Evolutionary conservation across 2,329 filamentous ascomycete genomes (phyloP).

Genomic region (Hypoxylon sp.): DNA sequence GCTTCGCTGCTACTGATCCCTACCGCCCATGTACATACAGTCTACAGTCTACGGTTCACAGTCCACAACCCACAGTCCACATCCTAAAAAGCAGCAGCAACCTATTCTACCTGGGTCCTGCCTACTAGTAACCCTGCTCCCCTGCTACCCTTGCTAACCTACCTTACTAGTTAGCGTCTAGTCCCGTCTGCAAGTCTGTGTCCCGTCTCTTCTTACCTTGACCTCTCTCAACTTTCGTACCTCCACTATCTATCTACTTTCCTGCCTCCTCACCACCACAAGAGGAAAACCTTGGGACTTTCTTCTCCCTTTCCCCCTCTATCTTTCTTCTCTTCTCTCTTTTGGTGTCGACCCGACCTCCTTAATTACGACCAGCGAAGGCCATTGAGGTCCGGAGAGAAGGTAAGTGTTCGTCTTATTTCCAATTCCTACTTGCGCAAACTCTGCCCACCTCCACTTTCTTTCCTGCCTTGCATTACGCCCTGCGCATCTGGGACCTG

Average conservation of each 20-base stretch:
- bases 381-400: slow-evolving; percentile 53
- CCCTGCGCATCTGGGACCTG: slow-evolving; percentile 48
- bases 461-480: slow-evolving; percentile 44
- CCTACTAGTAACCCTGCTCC: slow-evolving; percentile 22
- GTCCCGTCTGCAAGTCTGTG: slow-evolving; percentile 53
- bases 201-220: slow-evolving; percentile 45
- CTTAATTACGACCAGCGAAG: slow-evolving; percentile 53
- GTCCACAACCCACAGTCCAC: slow-evolving; percentile 26
- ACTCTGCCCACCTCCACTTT: slow-evolving; percentile 47
- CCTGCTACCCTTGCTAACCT: slow-evolving; percentile 42
- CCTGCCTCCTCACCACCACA: slow-evolving; percentile 47
- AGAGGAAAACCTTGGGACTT: slow-evolving; percentile 53
- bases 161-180: slow-evolving; percentile 51
- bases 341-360: slow-evolving; percentile 55
- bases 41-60: slow-evolving; percentile 3
- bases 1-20: slow-evolving; percentile 45
- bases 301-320: slow-evolving; percentile 55
- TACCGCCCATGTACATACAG: slow-evolving; percentile 26
- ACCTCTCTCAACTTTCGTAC: slow-evolving; percentile 49
- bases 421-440: slow-evolving; percentile 47
- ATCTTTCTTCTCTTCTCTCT: slow-evolving; percentile 55
- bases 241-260: slow-evolving; percentile 47
- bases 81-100: slow-evolving; percentile 44
- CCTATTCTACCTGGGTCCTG: slow-evolving; percentile 31
- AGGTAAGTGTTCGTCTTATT: slow-evolving; percentile 53